Evolutionary conservation across 2,329 filamentous ascomycete species (phyloP), one percentile per base, ranked within the genome.

Genomic region (Exophiala alcalophila): DNA sequence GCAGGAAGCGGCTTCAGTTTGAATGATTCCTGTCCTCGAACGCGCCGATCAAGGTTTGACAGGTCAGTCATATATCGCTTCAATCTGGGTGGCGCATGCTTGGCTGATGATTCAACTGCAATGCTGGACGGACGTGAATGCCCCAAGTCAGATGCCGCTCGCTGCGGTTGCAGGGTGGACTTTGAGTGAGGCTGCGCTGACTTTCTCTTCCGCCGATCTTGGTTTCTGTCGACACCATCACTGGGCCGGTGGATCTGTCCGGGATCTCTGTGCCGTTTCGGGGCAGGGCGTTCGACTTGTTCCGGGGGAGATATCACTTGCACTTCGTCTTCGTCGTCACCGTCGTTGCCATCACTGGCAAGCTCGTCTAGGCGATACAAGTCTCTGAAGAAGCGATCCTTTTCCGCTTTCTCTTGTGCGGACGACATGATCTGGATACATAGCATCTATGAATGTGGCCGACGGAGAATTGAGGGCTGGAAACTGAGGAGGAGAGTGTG

Each of bases 1-100:
- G 41, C 31, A n/a, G 45, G 37, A n/a, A 46, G 23, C 7, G 21
- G 19, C 27, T 33, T 39, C 18, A 40, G 24, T 21, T 21, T 40
- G 8, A 28, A 28, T 5, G 8, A 15, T 8, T 28, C 37, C 24
- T 45, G 32, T 31, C 48, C 53, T 23, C 54, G 48, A 58, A 78
- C 80, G 27, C 72, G 66, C 54, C 77, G 37, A 26, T 40, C 29
- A 4, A 52, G 8, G 11, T 48, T 44, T 12, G 42, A 49, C 18
- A 45, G 36, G 26, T 46, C 42, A 20, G 47, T 47, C 20, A 49
- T 24, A 7, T 41, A 28, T 29, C 28, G 15, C 28, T 21, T 30
- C 20, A 27, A 4, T 23, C 21, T 21, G 28, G 8, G 11, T 32
- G 24, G 16, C 8, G 12, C 19, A 12, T 31, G 6, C 33, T 32